A percentile compares a stretch with the other conserved stretches of the same genome.
Conservation (phyloP, 1,139 yeast genomes). For the Hyphopichia buzzinii region DNA sequence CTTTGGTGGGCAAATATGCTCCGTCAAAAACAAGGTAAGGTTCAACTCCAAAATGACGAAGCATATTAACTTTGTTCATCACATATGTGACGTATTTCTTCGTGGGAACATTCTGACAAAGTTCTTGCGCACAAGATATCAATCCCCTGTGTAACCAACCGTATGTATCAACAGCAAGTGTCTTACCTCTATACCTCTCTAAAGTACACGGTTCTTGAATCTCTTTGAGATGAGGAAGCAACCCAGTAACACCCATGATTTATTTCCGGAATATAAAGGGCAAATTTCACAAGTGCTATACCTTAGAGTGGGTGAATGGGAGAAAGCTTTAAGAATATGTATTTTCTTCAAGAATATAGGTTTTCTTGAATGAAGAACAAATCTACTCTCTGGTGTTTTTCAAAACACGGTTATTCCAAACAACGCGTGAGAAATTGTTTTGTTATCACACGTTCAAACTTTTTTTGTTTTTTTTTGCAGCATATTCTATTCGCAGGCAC, state of each 20-base stretch:
- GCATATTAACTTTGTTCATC: constrained; percentile 62
- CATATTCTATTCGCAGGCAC: no score
- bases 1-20: constrained; percentile 77
- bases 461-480: no score
- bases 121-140: constrained; percentile 78
- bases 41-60: constrained; percentile 64
- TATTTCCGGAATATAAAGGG: no score
- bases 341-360: no score
- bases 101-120: constrained; percentile 73
- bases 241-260: constrained; percentile 76
- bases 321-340: no score
- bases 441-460: no score
- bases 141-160: constrained; percentile 95
- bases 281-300: no score
- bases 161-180: constrained; percentile 90
- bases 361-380: no score
- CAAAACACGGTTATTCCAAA: no score
- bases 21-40: constrained; percentile 97
- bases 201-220: constrained; percentile 63
- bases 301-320: no score
- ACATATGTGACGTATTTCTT: constrained; percentile 60
- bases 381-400: no score
- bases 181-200: constrained; percentile 64
- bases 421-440: no score
- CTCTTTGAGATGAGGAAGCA: constrained; percentile 70